phyloP scores from a whole-genome alignment of 768 basidiomycete genomes.

The Xerocomellus amylosporus region DNA sequence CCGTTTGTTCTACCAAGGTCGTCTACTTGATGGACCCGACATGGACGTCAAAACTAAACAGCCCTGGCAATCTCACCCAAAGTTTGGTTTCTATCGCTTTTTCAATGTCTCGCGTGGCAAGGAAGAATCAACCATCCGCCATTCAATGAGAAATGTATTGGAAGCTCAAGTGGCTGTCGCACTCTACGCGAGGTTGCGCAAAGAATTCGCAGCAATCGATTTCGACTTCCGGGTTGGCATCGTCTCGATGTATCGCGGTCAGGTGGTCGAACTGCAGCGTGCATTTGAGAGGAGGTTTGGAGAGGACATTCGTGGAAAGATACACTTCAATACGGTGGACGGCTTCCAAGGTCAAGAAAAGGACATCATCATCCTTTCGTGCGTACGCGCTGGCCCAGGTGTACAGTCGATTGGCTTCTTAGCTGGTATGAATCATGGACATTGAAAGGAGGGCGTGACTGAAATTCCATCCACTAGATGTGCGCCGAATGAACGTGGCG shows the following conservation, averaged over 20 bases:
- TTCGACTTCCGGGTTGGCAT: constrained; percentile 62
- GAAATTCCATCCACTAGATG: constrained; percentile 41
- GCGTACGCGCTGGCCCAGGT: constrained; percentile 91
- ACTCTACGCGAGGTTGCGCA: constrained; percentile 68
- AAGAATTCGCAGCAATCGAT: constrained; percentile 57
- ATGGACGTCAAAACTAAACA: constrained; percentile 82
- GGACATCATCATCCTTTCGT: constrained; percentile 95
- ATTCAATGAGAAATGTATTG: constrained; percentile 70
- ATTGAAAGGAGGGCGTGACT: background rate
- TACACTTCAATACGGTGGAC: constrained; percentile 97
- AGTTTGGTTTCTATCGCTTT: constrained; percentile 87
- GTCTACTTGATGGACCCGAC: constrained; percentile 79
- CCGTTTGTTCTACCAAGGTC: constrained; percentile 77
- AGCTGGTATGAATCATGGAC: constrained; percentile 47
- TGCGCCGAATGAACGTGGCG: constrained; percentile 97
- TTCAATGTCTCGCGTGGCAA: constrained; percentile 71
- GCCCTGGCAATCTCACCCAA: constrained; percentile 78
- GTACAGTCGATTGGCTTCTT: constrained; percentile 84
- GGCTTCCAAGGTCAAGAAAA: constrained; percentile 99
- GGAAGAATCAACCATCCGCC: constrained; percentile 54
- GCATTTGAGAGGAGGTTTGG: constrained; percentile 75
- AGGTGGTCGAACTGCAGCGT: constrained; percentile 70
- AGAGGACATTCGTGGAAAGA: constrained; percentile 56
- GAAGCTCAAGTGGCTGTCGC: constrained; percentile 77
- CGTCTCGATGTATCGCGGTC: constrained; percentile 94